phyloP scores from a whole-genome alignment of 805 yeast genomes.

The Wickerhamomyces bovis region DNA sequence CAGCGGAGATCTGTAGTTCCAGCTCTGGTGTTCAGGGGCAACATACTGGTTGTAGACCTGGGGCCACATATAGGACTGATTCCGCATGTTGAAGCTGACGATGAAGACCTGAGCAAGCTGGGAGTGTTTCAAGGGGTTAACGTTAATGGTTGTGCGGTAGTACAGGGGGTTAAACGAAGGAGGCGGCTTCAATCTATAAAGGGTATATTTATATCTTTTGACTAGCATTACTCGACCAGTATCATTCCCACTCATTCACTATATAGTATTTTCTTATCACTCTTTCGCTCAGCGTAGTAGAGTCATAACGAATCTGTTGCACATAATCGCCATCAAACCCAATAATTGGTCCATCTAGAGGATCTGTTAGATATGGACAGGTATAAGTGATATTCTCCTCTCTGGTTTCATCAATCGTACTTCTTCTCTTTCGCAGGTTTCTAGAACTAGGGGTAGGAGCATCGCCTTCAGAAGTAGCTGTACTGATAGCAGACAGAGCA shows the following conservation, averaged over 20 bases:
- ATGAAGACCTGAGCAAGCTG: constrained; percentile 12
- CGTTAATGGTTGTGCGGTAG: not conserved
- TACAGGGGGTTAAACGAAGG: not conserved
- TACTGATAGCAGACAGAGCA: constrained; percentile 1
- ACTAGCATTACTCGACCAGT: too few species aligned
- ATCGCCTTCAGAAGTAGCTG: not conserved
- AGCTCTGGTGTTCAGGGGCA: constrained; percentile 38
- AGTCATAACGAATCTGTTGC: constrained; percentile 20
- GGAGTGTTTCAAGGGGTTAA: not conserved
- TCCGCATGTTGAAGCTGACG: constrained; percentile 41
- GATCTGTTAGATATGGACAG: constrained; percentile 65
- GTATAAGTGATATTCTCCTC: constrained; percentile 67
- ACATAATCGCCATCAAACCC: constrained; percentile 55
- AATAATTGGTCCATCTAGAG: constrained; percentile 82
- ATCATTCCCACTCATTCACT: constrained; percentile 24
- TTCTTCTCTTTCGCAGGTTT: constrained; percentile 17
- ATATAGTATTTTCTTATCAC: constrained; percentile 15
- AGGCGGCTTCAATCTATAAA: not conserved
- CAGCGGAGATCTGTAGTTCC: constrained; percentile 43
- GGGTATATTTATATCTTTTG: not conserved
- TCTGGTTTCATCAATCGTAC: constrained; percentile 73
- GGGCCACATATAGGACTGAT: constrained; percentile 56
- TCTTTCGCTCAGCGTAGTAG: constrained; percentile 16
- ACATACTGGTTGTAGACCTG: constrained; percentile 46
- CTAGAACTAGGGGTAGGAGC: not conserved